Conservation (phyloP, 2,329 filamentous ascomycete genomes). For the Exophiala oligosperma region DNA sequence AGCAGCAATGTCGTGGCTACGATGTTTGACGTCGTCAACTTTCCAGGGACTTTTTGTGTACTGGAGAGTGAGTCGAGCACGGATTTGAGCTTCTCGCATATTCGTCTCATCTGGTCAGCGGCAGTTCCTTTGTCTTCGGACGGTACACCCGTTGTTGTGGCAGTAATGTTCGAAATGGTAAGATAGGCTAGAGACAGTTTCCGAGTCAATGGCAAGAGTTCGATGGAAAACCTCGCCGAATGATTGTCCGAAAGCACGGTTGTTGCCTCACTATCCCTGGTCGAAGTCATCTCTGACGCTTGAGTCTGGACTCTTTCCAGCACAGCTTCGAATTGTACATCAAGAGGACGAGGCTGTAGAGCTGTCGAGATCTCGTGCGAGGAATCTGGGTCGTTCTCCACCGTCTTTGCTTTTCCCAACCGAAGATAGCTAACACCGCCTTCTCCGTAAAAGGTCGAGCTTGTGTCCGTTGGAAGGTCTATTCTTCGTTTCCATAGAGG, state of each 20-base stretch:
- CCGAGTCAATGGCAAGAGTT: background rate
- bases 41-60: background rate
- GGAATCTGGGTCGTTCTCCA: slow-evolving; percentile 39
- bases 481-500: slow-evolving; percentile 73
- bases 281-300: background rate
- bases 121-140: background rate
- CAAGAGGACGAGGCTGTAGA: slow-evolving; percentile 44
- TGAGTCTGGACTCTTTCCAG: slow-evolving; percentile 29
- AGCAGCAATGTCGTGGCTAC: slow-evolving; percentile 65
- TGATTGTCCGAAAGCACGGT: background rate
- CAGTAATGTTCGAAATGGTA: slow-evolving; percentile 17
- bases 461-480: slow-evolving; percentile 56
- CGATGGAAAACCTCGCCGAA: background rate
- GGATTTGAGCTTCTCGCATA: slow-evolving; percentile 9
- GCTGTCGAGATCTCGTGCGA: background rate
- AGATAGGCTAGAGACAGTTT: slow-evolving; percentile 11
- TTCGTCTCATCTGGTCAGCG: slow-evolving; percentile 19
- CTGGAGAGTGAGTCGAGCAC: slow-evolving; percentile 4
- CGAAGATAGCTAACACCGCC: slow-evolving; percentile 76
- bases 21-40: slow-evolving; percentile 33
- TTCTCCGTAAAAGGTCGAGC: slow-evolving; percentile 61
- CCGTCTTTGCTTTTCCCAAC: slow-evolving; percentile 59
- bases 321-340: slow-evolving; percentile 57
- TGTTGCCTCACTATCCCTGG: background rate
- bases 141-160: background rate